Evolutionary conservation across 805 yeast species (phyloP).

Genomic region (Kodamaea sagamina): DNA sequence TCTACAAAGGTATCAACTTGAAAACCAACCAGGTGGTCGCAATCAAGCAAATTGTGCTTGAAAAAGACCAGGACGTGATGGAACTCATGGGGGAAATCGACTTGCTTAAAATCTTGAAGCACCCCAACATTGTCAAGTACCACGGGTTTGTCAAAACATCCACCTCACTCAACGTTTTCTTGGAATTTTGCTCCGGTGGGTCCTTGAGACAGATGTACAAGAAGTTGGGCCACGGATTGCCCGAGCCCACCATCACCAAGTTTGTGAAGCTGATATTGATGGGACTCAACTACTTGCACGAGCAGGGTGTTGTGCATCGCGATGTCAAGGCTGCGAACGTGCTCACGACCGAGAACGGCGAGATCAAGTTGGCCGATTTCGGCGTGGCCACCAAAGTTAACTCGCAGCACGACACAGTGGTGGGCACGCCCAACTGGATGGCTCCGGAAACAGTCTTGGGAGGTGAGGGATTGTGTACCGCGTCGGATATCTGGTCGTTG

Average conservation of each 20-base stretch:
- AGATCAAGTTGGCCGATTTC: conserved; percentile 88
- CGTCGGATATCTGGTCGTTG: conserved; percentile 90
- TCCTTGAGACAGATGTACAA: conserved; percentile 58
- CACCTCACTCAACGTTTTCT: conserved; percentile 54
- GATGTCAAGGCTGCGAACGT: conserved; percentile 95
- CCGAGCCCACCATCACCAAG: conserved; percentile 52
- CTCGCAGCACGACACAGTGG: conserved; percentile 45
- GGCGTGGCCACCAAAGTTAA: conserved; percentile 81
- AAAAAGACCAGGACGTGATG: conserved; percentile 44
- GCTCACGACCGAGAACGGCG: conserved; percentile 61
- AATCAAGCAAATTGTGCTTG: conserved; percentile 72
- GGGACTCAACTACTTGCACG: conserved; percentile 66
- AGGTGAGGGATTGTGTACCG: conserved; percentile 77
- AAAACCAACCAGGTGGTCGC: conserved; percentile 72
- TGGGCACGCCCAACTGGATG: conserved; percentile 98
- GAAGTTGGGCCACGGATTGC: conserved; percentile 49
- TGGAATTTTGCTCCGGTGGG: conserved; percentile 67
- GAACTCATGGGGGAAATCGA: conserved; percentile 68
- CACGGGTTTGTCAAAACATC: conserved; percentile 64
- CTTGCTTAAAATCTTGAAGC: conserved; percentile 61
- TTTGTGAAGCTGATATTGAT: conserved; percentile 56
- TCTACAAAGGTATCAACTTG: conserved; percentile 71
- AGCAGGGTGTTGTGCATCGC: conserved; percentile 76
- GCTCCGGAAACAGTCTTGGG: conserved; percentile 92
- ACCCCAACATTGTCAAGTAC: conserved; percentile 66